A percentile compares a stretch with the other conserved stretches of the same genome.
Evolutionary conservation across 1,139 yeast species (phyloP).

Genomic region (Pichia sp.): DNA sequence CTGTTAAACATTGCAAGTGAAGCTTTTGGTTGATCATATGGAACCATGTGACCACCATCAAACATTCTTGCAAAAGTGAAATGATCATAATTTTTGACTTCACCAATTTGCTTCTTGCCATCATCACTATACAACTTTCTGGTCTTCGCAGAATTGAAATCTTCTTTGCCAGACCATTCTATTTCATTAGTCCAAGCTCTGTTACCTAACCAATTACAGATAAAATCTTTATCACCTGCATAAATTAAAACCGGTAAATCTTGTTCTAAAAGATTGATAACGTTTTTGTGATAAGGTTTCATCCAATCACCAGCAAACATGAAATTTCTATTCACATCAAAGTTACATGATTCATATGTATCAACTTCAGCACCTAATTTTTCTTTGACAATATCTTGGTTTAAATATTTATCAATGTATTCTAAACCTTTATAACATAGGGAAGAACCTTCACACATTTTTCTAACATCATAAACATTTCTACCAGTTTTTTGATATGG

Average conservation of each 20-base stretch:
- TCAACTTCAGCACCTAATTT: conserved; percentile 93
- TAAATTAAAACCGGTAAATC: conserved; percentile 67
- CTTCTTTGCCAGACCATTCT: conserved; percentile 58
- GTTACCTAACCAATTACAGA: conserved; percentile 85
- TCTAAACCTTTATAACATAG: conserved; percentile 74
- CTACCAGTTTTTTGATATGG: conserved; percentile 89
- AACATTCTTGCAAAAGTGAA: conserved; percentile 60
- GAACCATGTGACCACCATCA: conserved; percentile 67
- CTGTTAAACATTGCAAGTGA: conserved; percentile 41
- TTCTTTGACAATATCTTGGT: conserved; percentile 60
- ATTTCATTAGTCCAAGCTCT: conserved; percentile 72
- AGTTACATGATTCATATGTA: conserved; percentile 75
- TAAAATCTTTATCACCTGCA: conserved; percentile 84
- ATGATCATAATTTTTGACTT: conserved; percentile 48
- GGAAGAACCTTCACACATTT: conserved; percentile 69
- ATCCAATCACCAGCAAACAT: conserved; percentile 87
- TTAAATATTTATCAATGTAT: conserved; percentile 63
- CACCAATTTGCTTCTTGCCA: conserved; percentile 43
- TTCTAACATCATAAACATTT: conserved; percentile 90
- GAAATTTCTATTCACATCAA: conserved; percentile 77
- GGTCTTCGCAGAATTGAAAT: conserved; percentile 41
- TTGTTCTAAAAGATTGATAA: conserved; percentile 43
- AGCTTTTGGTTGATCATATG: conserved; percentile 44
- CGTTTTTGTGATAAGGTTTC: conserved; percentile 71
- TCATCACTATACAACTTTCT: conserved; percentile 36